Evolutionary conservation across 2,329 filamentous ascomycete genomes (phyloP).

Genomic region (Sclerotiophoma versabilis): DNA sequence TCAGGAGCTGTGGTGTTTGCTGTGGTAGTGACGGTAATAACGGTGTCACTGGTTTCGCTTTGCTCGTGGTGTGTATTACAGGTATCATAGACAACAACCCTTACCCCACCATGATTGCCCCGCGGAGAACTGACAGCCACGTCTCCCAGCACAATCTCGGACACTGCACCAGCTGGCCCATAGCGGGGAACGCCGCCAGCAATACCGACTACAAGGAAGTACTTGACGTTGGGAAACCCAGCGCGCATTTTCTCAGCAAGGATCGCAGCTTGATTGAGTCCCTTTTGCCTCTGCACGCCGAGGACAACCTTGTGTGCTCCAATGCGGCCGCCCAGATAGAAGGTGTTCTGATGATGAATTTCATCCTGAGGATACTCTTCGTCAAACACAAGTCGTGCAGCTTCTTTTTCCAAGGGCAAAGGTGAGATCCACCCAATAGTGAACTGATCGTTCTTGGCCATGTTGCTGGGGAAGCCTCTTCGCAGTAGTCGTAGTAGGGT

Average conservation of each 20-base stretch:
- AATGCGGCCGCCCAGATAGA: background rate
- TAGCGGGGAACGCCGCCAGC: constrained; percentile 28
- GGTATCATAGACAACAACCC: no score
- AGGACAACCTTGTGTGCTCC: background rate
- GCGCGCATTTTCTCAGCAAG: constrained; percentile 16
- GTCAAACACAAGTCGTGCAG: background rate
- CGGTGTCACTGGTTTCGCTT: no score
- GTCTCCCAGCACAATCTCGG: constrained; percentile 29
- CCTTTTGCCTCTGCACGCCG: background rate
- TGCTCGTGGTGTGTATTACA: no score
- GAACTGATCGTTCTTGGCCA: background rate
- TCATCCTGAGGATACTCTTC: background rate
- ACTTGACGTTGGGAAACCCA: constrained; percentile 22
- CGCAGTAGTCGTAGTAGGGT: no score
- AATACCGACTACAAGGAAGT: constrained; percentile 29
- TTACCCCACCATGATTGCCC: constrained; percentile 26
- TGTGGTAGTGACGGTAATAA: no score
- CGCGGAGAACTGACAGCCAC: constrained; percentile 28
- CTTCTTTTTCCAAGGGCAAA: background rate
- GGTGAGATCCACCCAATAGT: background rate
- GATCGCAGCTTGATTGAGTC: background rate
- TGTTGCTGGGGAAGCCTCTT: background rate
- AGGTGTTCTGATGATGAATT: background rate
- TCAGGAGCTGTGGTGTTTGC: no score
- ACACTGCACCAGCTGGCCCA: constrained; percentile 17